Evolutionary conservation across 2,329 filamentous ascomycete species (phyloP).

Genomic region (Microdochium bolleyi): DNA sequence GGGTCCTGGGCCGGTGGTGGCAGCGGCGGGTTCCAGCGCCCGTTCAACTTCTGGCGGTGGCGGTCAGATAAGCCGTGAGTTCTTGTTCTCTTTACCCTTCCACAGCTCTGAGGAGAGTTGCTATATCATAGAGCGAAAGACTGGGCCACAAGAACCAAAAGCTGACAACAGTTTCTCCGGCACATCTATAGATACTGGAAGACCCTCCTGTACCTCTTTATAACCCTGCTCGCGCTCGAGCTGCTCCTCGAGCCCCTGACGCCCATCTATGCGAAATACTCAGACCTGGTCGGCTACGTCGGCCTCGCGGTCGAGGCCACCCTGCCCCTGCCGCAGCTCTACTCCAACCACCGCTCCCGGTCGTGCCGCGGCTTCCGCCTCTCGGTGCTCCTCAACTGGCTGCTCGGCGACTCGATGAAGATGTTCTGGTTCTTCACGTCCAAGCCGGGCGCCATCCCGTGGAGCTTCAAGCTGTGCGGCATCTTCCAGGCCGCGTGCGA

Average conservation of each 20-base stretch:
- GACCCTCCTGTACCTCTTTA: slow-evolving; percentile 62
- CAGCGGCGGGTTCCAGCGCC: slow-evolving; percentile 33
- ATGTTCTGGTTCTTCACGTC: slow-evolving; percentile 79
- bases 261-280: slow-evolving; percentile 56
- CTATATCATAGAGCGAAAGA: no score
- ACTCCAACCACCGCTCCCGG: slow-evolving; percentile 58
- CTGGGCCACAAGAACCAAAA: no score
- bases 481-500: slow-evolving; percentile 77
- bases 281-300: slow-evolving; percentile 61
- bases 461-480: slow-evolving; percentile 75
- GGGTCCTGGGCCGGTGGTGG: slow-evolving; percentile 22
- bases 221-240: slow-evolving; percentile 53
- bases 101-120: no score
- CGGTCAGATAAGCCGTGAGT: slow-evolving; percentile 57
- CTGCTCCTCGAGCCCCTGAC: slow-evolving; percentile 55
- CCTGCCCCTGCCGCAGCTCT: slow-evolving; percentile 72
- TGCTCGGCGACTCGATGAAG: slow-evolving; percentile 77
- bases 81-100: neutral
- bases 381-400: slow-evolving; percentile 70
- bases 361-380: slow-evolving; percentile 73
- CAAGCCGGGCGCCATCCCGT: slow-evolving; percentile 55
- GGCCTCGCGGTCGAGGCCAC: slow-evolving; percentile 73
- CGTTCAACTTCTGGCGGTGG: slow-evolving; percentile 82
- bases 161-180: no score
- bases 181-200: slow-evolving; percentile 74